Base-by-base conservation (phyloP, 1,139 yeast genomes). In the Debaryomycetaceae sp. region DNA sequence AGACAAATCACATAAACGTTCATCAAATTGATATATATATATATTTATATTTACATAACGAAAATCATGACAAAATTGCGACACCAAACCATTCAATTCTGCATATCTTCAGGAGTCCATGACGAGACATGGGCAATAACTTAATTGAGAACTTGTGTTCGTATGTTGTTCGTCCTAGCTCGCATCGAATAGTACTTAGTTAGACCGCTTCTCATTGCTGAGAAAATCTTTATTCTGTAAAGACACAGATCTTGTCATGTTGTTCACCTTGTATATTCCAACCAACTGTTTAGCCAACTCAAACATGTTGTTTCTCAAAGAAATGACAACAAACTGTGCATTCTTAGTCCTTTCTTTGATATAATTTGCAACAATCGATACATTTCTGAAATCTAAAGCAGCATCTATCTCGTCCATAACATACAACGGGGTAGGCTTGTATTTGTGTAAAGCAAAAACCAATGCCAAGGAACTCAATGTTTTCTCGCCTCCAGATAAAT, bases 351-450 rank as follows among this genome's bases (percentile, higher is more conserved):
- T 76, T 56, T 93, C 97, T 59, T 90, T 91, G 61, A 95, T 95
- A 62, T 95, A 95, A 58, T 91, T 91, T 4, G 99, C 99, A 45
- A 95, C 97, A 66, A 93, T 93, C 11, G 97, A 88, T 41, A 95
- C 99, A 59, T 95, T 95, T 61, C 98, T 75, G 68, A 93, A 95
- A 69, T 95, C 99, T 54, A 95, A 76, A 1, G 99, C 99, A 0
- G 99, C 99, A 69, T 95, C 99, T 56, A 95, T 93, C 68, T 95
- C 99, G 70, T 95, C 99, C 99, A 95, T 95, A 34, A 95, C 99
- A 62, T 95, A 95, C 40, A 95, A 70, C 6, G 99, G 99, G 0
- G 99, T 95, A 1, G 99, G 99, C 61, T 90, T 93, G 63, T 89
- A 95, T 56, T 87, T 88, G 62, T 95, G 99, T 39, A 95, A 77